Base-by-base conservation (phyloP, 2,329 filamentous ascomycete genomes). In the Colletotrichum trifolii region DNA sequence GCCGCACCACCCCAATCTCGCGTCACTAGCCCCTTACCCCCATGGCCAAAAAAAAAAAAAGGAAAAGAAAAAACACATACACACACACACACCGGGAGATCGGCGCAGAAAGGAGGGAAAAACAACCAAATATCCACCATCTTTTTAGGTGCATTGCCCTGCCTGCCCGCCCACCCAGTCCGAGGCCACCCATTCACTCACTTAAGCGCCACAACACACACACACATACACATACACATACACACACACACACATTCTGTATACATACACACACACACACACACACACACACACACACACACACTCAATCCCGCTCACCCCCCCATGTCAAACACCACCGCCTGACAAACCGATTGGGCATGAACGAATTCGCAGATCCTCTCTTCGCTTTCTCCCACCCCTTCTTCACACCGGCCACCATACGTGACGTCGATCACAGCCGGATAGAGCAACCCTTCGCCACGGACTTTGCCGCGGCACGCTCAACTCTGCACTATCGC, bases 381-480 rank as follows among this genome's bases (percentile, higher is more conserved):
- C 25, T 12, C 57, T 40, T 47, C 58, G 35, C 52, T 50, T 45
- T 47, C 47, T 55, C 50, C 35, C 46, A 34, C 15, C 49, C 34
- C 40, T 46, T 8, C 43, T 17, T 46, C 15, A 10, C 25, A 25
- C 43, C 15, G 43, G 15, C 43, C 38, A 13, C 38, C 38, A 40
- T 17, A 12, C 43, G 46, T 55, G 42, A 45, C 33, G 54, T 36
- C 54, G 40, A 47, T 38, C 13, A 35, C 62, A 65, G 58, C 62
- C n/a, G 62, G 52, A 65, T 65, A 42, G 62, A 54, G 62, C 58
- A 62, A 53, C 45, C 46, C 34, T 52, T 36, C 34, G 25, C n/a
- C 39, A 38, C n/a, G 36, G 10, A 12, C 9, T 12, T 11, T 11
- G 11, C 5, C 46, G 17, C 35, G 35, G 17, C 45, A 55, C 50